Evolutionary conservation across 768 basidiomycete species (phyloP), one percentile per base, ranked within the genome.

Genomic region (Botryobasidium botryosum): DNA sequence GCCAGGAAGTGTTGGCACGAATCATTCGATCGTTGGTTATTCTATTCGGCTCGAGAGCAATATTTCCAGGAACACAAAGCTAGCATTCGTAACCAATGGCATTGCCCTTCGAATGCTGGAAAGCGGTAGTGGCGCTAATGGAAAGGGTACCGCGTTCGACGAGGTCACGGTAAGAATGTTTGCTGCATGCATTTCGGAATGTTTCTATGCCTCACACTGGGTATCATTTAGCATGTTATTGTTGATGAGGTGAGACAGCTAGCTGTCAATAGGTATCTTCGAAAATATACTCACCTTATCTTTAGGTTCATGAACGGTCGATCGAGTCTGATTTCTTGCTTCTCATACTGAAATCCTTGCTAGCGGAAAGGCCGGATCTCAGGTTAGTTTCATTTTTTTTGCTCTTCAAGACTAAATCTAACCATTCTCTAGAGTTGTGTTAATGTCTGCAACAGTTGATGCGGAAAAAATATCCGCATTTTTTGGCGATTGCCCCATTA

Each of bases 81-180:
- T 88, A 38, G 72, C 83, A 1, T 94, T 80, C 56, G 80, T 91
- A 13, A 94, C 90, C 2, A 86, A 88, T 54, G 92, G 92, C 51
- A 92, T 99, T 48, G 90, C 92, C 0, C 63, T 97, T 21, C 77
- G 94, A 35, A 96, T 96, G 94, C 64, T 99, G n/a, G 92, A 99
- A 65, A 70, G 75, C 25, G 80, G 82, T 3, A 74, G 75, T 20
- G 77, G 78, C 3, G 67, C 68, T 33, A 72, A 67, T 15, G 79
- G 78, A 5, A 72, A 72, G 50, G 77, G 77, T n/a, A 76, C 75
- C 5, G 79, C 83, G 2, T 84, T 96, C 51, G 87, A 92, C 56
- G 91, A 96, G 51, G 76, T 96, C 44, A 96, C 94, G n/a, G 88
- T 86, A 52, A 60, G 71, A 23, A 21, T 13, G 35, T 15, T 43